Conservation (phyloP, 2,329 filamentous ascomycete species). For the Fonsecaea pugnacius region DNA sequence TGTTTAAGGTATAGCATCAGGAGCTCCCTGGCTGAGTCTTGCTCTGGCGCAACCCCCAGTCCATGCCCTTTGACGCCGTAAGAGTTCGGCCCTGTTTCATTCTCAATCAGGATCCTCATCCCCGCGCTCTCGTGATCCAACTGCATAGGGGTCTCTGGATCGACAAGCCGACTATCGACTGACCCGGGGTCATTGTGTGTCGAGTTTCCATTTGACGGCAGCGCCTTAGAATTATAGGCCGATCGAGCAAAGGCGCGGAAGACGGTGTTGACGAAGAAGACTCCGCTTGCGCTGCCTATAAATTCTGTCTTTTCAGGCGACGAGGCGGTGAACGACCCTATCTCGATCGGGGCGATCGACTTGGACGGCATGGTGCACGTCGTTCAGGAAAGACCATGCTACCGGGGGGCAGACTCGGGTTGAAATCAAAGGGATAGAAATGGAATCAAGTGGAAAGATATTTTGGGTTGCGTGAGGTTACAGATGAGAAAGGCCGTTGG, state of each 20-base stretch:
- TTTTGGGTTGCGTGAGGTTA: not conserved
- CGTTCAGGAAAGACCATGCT: not conserved
- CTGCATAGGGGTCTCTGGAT: conserved; percentile 18
- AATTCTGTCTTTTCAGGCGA: conserved; percentile 53
- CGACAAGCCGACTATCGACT: conserved; percentile 21
- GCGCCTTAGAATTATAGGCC: conserved; percentile 22
- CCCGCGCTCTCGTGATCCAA: not conserved
- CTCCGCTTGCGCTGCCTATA: conserved; percentile 56
- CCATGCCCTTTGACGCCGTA: conserved; percentile 23
- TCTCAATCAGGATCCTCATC: conserved; percentile 17
- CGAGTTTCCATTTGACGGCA: conserved; percentile 21
- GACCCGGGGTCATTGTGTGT: conserved; percentile 14
- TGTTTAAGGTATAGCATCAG: conserved; percentile 43
- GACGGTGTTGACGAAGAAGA: conserved; percentile 59
- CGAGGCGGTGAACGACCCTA: conserved; percentile 47
- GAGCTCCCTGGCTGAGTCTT: conserved; percentile 45
- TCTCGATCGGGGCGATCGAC: conserved; percentile 28
- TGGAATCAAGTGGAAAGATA: not conserved
- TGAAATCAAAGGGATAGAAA: not conserved
- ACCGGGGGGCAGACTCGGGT: not conserved
- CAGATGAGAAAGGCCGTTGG: not conserved
- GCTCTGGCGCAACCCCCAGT: conserved; percentile 40
- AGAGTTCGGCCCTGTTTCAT: conserved; percentile 7
- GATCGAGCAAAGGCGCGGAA: conserved; percentile 53
- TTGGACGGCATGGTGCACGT: conserved; percentile 18